phyloP scores from a whole-genome alignment of 2,329 filamentous ascomycete genomes.

The Penicillium psychrosexuale region DNA sequence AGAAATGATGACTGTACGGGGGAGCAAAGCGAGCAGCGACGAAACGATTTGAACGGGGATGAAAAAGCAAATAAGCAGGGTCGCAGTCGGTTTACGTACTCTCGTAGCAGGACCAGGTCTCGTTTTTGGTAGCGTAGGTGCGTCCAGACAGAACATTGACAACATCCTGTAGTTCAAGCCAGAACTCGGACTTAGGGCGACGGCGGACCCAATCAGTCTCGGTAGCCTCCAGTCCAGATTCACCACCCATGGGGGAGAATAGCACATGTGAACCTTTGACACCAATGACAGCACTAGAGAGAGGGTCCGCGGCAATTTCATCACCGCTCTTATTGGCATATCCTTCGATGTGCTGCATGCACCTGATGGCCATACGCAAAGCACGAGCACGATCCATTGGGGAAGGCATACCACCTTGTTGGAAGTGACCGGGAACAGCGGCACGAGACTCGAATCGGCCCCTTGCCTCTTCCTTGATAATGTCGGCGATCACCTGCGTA shows the following conservation, averaged over 20 bases:
- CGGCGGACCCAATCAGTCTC: conserved; percentile 94
- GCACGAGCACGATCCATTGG: conserved; percentile 95
- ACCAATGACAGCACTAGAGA: conserved; percentile 79
- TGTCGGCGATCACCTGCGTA: conserved; percentile 89
- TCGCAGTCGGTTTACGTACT: conserved; percentile 23
- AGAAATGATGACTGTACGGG: not conserved
- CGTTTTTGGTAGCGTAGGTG: conserved; percentile 40
- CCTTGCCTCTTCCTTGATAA: conserved; percentile 89
- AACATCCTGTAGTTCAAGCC: conserved; percentile 73
- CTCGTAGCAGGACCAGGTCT: conserved; percentile 32
- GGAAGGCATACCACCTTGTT: conserved; percentile 88
- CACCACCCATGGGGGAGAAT: conserved; percentile 70
- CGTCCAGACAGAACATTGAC: conserved; percentile 83
- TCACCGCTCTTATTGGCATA: conserved; percentile 65
- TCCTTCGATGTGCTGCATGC: conserved; percentile 82
- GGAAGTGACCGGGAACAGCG: conserved; percentile 88
- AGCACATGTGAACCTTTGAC: conserved; percentile 86
- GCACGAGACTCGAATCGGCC: conserved; percentile 90
- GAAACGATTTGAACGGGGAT: not conserved
- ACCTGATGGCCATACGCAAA: conserved; percentile 87
- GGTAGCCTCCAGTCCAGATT: conserved; percentile 67
- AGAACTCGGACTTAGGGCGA: conserved; percentile 79
- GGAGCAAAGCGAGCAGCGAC: not conserved
- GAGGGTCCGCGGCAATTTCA: conserved; percentile 69
- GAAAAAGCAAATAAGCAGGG: conserved; percentile 1